Evolutionary conservation across 768 basidiomycete species (phyloP).

Genomic region (Neoboletus magnificus): DNA sequence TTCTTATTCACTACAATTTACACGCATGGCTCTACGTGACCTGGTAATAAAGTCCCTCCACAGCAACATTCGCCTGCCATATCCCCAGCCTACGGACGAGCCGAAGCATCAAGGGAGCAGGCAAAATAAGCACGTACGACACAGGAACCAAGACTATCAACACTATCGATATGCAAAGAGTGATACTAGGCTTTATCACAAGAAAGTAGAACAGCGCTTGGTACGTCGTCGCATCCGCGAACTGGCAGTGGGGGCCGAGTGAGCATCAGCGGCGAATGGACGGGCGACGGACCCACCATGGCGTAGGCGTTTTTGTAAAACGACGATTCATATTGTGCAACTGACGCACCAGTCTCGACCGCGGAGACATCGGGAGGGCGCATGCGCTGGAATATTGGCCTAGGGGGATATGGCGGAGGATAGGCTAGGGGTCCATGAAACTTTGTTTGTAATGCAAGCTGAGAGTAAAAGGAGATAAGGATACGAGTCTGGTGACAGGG

Average conservation of each 20-base stretch:
- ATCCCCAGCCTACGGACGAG: conserved; percentile 63
- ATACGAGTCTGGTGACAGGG: neutral
- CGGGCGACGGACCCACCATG: conserved; percentile 51
- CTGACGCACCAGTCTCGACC: conserved; percentile 42
- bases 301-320: conserved; percentile 82
- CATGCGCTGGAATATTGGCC: conserved; percentile 70
- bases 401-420: conserved; percentile 60
- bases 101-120: conserved; percentile 66
- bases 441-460: conserved; percentile 64
- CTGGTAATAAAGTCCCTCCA: conserved; percentile 60
- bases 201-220: conserved; percentile 87
- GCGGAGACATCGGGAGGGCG: conserved; percentile 49
- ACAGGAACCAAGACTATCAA: conserved; percentile 58
- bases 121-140: conserved; percentile 55
- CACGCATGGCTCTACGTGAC: conserved; percentile 20
- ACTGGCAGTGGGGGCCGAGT: conserved; percentile 39
- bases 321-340: conserved; percentile 54
- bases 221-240: conserved; percentile 78
- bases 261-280: conserved; percentile 1
- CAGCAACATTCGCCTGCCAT: conserved; percentile 82
- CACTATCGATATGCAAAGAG: conserved; percentile 56
- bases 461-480: conserved; percentile 14
- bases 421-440: conserved; percentile 70
- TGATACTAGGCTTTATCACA: conserved; percentile 81
- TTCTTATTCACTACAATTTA: neutral